Base-by-base conservation (phyloP, 441 rosid genomes). In the Gossypium schwendimanii region DNA sequence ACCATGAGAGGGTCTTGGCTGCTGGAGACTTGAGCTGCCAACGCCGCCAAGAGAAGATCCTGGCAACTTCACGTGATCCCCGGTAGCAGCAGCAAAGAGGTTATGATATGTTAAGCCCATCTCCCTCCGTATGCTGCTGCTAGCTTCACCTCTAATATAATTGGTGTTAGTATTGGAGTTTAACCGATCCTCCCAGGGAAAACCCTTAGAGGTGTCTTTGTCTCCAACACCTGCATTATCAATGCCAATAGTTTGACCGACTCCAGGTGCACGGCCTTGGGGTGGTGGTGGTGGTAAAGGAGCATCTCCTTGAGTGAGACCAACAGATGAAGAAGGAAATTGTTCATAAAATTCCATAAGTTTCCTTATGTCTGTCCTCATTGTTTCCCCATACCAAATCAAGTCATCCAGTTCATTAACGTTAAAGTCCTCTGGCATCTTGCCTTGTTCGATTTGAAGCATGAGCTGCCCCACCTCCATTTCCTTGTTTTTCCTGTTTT, bases 161-260 rank as follows among this genome's bases (percentile, higher is more conserved):
- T 54, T 61, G 11, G 18, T 18, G 26, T 64, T 76, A 55, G 62
- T 54, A 58, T 75, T 36, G 4, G 70, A 71, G 4, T 10, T 26
- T 77, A 76, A 73, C 81, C 84, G 76, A 18, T 70, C 69, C 18
- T 70, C 78, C 74, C 24, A 47, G 7, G 18, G 12, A 23, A 15
- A 11, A 0, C 31, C 2, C 15, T 64, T 61, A 0, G 3, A 2
- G 0, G 0, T 4, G 4, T 18, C 50, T 0, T 52, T 1, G 4
- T 15, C 68, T 17, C 24, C 3, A 23, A 50, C 8, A 0, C 23
- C 47, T 7, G 7, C 14, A 36, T 2, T 36, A 6, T 49, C 6
- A 33, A 14, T 1, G n/a, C 49, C 49, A 17, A 36, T 8, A 9
- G 36, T 47, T 11, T 24, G 31, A 36, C 11, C 0, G 17, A 3